phyloP scores from a whole-genome alignment of 2,329 filamentous ascomycete species.

The Penicillium sp. region DNA sequence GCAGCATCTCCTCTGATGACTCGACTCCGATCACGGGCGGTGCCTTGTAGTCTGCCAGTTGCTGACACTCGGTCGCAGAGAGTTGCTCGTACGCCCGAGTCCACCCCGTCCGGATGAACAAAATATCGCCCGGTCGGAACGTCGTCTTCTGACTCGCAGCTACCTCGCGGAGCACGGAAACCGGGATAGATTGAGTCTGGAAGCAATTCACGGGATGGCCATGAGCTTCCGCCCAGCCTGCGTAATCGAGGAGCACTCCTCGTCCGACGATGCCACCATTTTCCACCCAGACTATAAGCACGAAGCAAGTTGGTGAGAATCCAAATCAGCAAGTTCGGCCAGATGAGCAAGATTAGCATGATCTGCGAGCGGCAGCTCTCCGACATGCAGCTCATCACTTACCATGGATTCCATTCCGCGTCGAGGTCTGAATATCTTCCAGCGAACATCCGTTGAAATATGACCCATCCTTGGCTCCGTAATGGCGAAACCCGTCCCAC shows the following conservation, averaged over 20 bases:
- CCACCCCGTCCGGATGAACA: slow-evolving; percentile 63
- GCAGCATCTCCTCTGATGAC: slow-evolving; percentile 55
- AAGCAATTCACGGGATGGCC: slow-evolving; percentile 49
- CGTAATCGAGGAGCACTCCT: slow-evolving; percentile 57
- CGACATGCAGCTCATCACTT: not conserved
- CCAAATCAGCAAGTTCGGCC: not conserved
- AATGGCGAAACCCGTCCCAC: slow-evolving; percentile 53
- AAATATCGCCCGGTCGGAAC: slow-evolving; percentile 60
- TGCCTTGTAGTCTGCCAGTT: slow-evolving; percentile 40
- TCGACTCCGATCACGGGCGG: slow-evolving; percentile 55
- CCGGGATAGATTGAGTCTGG: slow-evolving; percentile 51
- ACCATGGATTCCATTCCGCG: slow-evolving; percentile 53
- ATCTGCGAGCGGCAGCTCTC: not conserved
- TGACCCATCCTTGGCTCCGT: slow-evolving; percentile 45
- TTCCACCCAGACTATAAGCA: slow-evolving; percentile 42
- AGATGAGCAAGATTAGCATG: not conserved
- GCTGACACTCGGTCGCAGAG: slow-evolving; percentile 44
- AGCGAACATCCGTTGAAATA: slow-evolving; percentile 53
- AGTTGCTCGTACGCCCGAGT: slow-evolving; percentile 52
- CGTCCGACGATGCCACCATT: slow-evolving; percentile 53
- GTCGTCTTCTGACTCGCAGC: slow-evolving; percentile 52
- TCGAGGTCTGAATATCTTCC: slow-evolving; percentile 44
- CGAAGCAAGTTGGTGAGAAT: not conserved
- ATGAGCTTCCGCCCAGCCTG: slow-evolving; percentile 50
- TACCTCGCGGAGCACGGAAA: slow-evolving; percentile 52